These are phyloP conservation scores for Gloeophyllum trabeum DNA, from an alignment of 768 basidiomycete species.

Conservation along the genomic window DNA sequence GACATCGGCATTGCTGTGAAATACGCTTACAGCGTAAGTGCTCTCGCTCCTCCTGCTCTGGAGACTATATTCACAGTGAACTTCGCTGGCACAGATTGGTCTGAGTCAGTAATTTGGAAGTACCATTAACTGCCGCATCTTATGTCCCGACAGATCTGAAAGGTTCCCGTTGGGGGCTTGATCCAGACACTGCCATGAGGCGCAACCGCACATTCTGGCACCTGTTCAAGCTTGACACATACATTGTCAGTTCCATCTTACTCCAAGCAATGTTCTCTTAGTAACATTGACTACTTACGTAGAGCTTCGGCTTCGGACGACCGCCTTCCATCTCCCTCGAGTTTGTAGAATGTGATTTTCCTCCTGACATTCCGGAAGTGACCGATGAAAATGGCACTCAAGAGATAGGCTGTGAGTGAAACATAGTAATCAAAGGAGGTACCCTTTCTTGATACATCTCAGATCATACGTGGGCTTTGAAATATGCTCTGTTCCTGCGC, in stretches of 20 bases:
- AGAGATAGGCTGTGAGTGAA: no score
- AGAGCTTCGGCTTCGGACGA: constrained; percentile 17
- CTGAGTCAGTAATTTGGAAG: no score
- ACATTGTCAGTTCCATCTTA: constrained; percentile 44
- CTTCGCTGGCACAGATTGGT: no score
- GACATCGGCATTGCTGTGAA: constrained; percentile 49
- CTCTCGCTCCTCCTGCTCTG: no score
- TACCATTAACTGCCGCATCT: no score
- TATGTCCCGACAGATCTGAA: constrained; percentile 62
- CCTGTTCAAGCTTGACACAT: constrained; percentile 51
- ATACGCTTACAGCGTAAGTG: constrained; percentile 46
- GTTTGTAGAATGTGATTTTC: constrained; percentile 16
- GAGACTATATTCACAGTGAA: no score
- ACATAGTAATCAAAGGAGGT: no score
- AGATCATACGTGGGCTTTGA: constrained; percentile 44
- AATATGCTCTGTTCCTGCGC: constrained; percentile 38
- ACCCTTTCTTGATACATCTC: no score
- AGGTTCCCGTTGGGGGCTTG: constrained; percentile 47
- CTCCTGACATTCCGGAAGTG: constrained; percentile 7
- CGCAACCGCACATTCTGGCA: constrained; percentile 59
- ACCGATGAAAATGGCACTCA: no score
- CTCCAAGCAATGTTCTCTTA: no score
- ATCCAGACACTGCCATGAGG: constrained; percentile 28
- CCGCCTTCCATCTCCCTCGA: constrained; percentile 12
- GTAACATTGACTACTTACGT: background rate